Evolutionary conservation across 805 yeast species (phyloP).

Genomic region (Candida namnaoensis): DNA sequence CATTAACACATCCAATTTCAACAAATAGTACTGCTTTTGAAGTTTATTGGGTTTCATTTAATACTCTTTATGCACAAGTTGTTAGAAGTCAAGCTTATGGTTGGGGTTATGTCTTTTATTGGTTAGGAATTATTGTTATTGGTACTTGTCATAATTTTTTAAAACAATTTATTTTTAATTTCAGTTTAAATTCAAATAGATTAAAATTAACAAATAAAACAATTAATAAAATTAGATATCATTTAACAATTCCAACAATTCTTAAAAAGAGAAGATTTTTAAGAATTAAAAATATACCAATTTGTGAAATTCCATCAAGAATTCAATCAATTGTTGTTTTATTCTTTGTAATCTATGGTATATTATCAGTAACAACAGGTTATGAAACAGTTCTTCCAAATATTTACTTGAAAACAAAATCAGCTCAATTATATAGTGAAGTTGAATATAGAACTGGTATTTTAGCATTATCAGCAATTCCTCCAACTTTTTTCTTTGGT

Average conservation of each 20-base stretch:
- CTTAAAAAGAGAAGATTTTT: constrained; percentile 2
- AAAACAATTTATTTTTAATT: constrained; percentile 16
- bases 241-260: constrained; percentile 20
- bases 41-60: constrained; percentile 24
- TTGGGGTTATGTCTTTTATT: constrained; percentile 36
- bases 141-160: constrained; percentile 22
- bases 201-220: constrained; percentile 6
- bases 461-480: constrained; percentile 42
- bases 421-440: constrained; percentile 23
- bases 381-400: constrained; percentile 29
- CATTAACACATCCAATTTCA: constrained; percentile 23
- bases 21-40: constrained; percentile 22
- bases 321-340: constrained; percentile 21
- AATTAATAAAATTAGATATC: constrained; percentile 13
- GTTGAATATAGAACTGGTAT: constrained; percentile 51
- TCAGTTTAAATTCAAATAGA: constrained; percentile 11
- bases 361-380: constrained; percentile 25
- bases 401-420: constrained; percentile 23
- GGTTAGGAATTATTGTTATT: constrained; percentile 25
- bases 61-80: constrained; percentile 27
- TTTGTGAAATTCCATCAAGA: constrained; percentile 19
- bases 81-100: constrained; percentile 31
- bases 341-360: constrained; percentile 20
- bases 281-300: too few relatives aligned
- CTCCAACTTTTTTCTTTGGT: constrained; percentile 54